A percentile compares a stretch with the other conserved stretches of the same genome.
Evolutionary conservation across 1,139 yeast genomes (phyloP).

Genomic region (Geotrichum europaeum): DNA sequence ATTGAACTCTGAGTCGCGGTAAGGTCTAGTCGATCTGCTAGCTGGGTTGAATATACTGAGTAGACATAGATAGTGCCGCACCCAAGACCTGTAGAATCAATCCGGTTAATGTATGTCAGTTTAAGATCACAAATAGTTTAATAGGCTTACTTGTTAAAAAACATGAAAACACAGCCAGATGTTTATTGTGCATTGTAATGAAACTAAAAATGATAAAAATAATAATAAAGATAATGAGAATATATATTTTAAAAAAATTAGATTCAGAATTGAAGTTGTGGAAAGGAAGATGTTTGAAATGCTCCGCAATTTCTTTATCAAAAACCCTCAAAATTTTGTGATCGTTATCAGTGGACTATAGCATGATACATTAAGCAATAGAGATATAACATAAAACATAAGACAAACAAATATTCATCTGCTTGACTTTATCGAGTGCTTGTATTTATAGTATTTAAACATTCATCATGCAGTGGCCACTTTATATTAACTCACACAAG

Average conservation of each 20-base stretch:
- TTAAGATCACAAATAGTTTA: too few relatives aligned
- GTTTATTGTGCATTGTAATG: not conserved
- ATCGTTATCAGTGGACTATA: too few relatives aligned
- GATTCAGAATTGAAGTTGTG: not conserved
- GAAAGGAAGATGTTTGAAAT: not conserved
- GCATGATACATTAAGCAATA: too few relatives aligned
- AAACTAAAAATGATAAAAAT: not conserved
- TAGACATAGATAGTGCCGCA: conserved; percentile 56
- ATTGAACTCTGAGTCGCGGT: conserved; percentile 50
- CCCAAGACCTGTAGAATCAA: conserved; percentile 31
- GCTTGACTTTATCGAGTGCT: too few relatives aligned
- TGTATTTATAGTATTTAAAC: too few relatives aligned
- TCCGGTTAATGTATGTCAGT: too few relatives aligned
- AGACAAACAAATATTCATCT: too few relatives aligned
- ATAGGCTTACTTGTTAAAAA: conserved; percentile 9
- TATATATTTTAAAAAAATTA: not conserved
- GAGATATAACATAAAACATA: too few relatives aligned
- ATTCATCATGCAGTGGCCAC: too few relatives aligned
- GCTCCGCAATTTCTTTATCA: too few relatives aligned
- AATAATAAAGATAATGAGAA: not conserved
- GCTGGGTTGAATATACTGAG: conserved; percentile 56
- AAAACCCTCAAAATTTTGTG: too few relatives aligned
- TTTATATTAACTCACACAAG: too few relatives aligned
- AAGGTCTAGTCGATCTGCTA: conserved; percentile 46
- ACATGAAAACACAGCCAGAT: conserved; percentile 11